phyloP scores from a whole-genome alignment of 768 basidiomycete species.

The Tricholoma hemisulphureum region DNA sequence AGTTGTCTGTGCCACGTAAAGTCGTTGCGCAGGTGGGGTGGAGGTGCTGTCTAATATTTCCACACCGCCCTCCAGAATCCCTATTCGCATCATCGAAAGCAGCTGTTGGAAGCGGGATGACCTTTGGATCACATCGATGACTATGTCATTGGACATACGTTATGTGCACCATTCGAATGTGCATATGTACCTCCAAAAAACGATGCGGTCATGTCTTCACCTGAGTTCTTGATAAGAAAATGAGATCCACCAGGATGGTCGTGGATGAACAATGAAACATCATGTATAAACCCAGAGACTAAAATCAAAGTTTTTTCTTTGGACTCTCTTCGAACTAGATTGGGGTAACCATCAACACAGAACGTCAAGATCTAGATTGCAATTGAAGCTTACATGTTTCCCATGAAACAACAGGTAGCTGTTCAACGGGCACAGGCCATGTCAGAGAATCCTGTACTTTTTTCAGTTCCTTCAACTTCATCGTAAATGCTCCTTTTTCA shows the following conservation, averaged over 20 bases:
- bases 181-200: slow-evolving; percentile 86
- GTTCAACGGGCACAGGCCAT: slow-evolving; percentile 58
- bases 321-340: slow-evolving; percentile 64
- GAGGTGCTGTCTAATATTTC: slow-evolving; percentile 47
- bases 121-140: neutral
- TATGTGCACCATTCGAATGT: slow-evolving; percentile 82
- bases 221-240: slow-evolving; percentile 57
- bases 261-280: slow-evolving; percentile 69
- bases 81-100: slow-evolving; percentile 77
- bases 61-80: slow-evolving; percentile 62
- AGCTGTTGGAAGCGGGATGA: slow-evolving; percentile 35
- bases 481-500: slow-evolving; percentile 74
- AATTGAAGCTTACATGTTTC: slow-evolving; percentile 59
- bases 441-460: slow-evolving; percentile 55
- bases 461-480: slow-evolving; percentile 78
- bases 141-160: slow-evolving; percentile 43
- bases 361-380: neutral
- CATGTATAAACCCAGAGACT: slow-evolving; percentile 86
- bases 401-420: slow-evolving; percentile 80
- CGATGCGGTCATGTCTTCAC: slow-evolving; percentile 78
- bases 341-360: neutral
- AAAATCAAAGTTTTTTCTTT: slow-evolving; percentile 64
- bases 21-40: slow-evolving; percentile 45
- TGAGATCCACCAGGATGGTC: slow-evolving; percentile 79
- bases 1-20: slow-evolving; percentile 35